A percentile compares a stretch with the other conserved stretches of the same genome.
These are phyloP conservation scores for Farysia itapuensis DNA, from an alignment of 1,284 basidiomycete genomes.

Conservation along the genomic window DNA sequence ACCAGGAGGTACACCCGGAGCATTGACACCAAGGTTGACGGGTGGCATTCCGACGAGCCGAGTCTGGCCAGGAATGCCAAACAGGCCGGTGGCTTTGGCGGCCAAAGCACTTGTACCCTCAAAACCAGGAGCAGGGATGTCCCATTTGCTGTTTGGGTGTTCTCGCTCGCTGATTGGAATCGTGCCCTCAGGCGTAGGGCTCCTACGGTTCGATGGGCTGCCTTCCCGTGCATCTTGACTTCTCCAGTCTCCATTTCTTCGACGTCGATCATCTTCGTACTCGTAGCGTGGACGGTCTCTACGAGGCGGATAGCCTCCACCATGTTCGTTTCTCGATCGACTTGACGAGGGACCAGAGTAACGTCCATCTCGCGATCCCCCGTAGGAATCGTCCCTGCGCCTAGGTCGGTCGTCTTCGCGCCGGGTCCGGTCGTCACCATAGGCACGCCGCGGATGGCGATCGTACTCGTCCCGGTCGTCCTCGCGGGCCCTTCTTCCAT, in stretches of 20 bases:
- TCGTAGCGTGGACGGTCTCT: too few species aligned
- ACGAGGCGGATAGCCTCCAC: too few species aligned
- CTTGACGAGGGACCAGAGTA: too few species aligned
- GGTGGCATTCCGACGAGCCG: constrained; percentile 67
- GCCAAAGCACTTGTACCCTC: constrained; percentile 91
- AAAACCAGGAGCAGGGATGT: constrained; percentile 90
- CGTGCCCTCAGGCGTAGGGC: constrained; percentile 85
- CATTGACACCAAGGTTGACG: constrained; percentile 27
- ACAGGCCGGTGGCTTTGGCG: constrained; percentile 94
- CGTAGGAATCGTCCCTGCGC: too few species aligned
- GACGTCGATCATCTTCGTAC: constrained; percentile 38
- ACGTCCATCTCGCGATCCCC: too few species aligned
- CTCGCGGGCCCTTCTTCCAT: constrained; percentile 16
- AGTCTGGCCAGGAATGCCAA: constrained; percentile 88
- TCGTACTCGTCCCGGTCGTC: constrained; percentile 34
- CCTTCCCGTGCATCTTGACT: constrained; percentile 29
- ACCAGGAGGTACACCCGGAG: constrained; percentile 29
- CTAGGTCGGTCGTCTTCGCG: constrained; percentile 52
- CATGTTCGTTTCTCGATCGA: too few species aligned
- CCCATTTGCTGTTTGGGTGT: constrained; percentile 88
- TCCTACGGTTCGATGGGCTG: constrained; percentile 75
- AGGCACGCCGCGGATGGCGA: constrained; percentile 19
- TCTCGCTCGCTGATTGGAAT: constrained; percentile 80
- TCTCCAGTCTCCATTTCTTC: constrained; percentile 60
- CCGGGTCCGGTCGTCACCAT: constrained; percentile 21